Percentiles rank a stretch among this genome's conserved stretches.
phyloP scores from a whole-genome alignment of 2,329 filamentous ascomycete genomes.

The Byssochlamys sp. region DNA sequence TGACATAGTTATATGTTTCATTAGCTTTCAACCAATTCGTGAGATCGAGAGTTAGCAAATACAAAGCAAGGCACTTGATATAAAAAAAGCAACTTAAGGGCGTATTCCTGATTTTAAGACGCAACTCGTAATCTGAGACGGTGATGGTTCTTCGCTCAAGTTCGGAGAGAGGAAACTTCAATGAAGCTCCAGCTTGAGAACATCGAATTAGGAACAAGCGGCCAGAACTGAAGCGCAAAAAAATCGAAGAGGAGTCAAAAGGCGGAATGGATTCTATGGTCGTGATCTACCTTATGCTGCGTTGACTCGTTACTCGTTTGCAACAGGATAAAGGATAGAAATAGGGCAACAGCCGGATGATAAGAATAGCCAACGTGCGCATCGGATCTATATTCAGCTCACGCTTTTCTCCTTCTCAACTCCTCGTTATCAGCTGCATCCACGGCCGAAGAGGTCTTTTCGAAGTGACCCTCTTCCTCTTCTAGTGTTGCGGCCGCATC shows the following conservation, averaged over 20 bases:
- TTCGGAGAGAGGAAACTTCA: background rate
- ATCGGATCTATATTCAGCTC: conserved; percentile 6
- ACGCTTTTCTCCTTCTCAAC: conserved; percentile 46
- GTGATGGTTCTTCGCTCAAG: background rate
- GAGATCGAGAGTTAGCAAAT: background rate
- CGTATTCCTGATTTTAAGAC: background rate
- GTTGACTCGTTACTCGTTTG: background rate
- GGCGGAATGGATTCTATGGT: background rate
- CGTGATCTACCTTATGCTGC: background rate
- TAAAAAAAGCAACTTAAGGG: background rate
- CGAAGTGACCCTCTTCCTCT: conserved; percentile 20
- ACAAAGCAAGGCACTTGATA: background rate
- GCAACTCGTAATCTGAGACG: background rate
- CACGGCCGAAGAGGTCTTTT: conserved; percentile 16
- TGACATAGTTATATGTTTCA: too few relatives aligned
- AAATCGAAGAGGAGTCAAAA: background rate
- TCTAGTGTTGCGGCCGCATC: conserved; percentile 24
- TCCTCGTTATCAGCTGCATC: conserved; percentile 81
- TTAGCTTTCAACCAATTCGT: too few relatives aligned
- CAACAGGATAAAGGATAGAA: background rate
- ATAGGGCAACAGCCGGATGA: background rate
- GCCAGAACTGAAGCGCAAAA: background rate
- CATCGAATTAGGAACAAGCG: background rate
- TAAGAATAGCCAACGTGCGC: conserved; percentile 2
- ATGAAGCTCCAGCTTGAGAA: background rate